Conservation (phyloP, 176 grass and related monocot species). For the Ampelocalamus luodianensis region DNA sequence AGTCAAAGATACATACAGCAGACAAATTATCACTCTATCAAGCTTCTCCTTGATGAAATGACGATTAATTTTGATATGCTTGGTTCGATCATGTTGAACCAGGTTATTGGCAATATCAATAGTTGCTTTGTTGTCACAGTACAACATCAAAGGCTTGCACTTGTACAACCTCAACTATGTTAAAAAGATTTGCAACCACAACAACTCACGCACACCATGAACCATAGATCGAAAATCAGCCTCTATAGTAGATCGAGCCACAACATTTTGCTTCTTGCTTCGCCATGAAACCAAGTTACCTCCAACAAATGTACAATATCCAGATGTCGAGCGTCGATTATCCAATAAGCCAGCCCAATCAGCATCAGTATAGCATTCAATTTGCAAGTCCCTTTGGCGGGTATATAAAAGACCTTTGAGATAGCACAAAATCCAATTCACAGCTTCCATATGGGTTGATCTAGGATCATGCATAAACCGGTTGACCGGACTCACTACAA, state of each 20-base stretch:
- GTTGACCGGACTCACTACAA: background rate
- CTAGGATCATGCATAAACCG: background rate
- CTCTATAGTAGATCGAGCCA: background rate
- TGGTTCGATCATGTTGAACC: too few species aligned
- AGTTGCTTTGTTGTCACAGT: too few species aligned
- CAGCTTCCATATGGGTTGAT: background rate
- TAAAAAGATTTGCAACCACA: background rate
- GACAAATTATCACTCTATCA: too few species aligned
- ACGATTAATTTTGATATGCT: too few species aligned
- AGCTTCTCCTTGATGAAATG: too few species aligned
- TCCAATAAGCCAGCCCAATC: background rate
- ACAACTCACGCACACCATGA: background rate
- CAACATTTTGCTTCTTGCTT: background rate
- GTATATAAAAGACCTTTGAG: background rate
- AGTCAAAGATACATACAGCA: too few species aligned
- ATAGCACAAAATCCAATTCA: background rate
- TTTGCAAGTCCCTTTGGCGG: background rate
- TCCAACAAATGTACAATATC: background rate
- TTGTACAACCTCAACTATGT: too few species aligned
- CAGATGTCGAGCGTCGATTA: background rate
- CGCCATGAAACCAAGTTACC: background rate
- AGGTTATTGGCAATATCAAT: too few species aligned
- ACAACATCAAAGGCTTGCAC: too few species aligned
- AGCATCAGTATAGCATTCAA: background rate
- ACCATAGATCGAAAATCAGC: background rate